Evolutionary conservation across 2,329 filamentous ascomycete species (phyloP), one percentile per base, ranked within the genome.

Genomic region (Ceratocystis destructans): DNA sequence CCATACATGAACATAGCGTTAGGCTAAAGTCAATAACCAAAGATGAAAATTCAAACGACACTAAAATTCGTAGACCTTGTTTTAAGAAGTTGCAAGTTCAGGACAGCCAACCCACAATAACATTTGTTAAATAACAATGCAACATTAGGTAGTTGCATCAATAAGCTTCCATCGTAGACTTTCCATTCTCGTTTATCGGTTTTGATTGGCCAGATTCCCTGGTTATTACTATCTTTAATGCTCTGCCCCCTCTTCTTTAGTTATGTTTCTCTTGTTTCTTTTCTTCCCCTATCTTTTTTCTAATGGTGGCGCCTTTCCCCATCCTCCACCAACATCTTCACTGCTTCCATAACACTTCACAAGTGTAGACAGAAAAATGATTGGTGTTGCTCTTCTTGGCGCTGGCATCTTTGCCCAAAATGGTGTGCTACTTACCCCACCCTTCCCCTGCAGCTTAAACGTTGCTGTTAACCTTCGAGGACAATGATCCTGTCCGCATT

Each of bases 371-470:
- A 25, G 12, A 15, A 25, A 25, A 67, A 69, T 65, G 64, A 72
- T 77, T 64, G 80, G 81, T 68, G 76, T 87, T 53, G 85, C 85
- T 57, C 78, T 87, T 66, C 79, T 87, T 64, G 85, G 84, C 46
- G 81, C 82, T 69, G 84, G 84, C 71, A 83, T 87, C 70, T 86
- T 86, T 70, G 82, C 81, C 70, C 80, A 79, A 71, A 79, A 81
- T 85, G 69, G 80, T 82, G 33, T 50, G 64, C 41, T 22, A 22
- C 15, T 37, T 61, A 44, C 22, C 44, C 48, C 62, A 17, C 45
- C 28, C 22, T 28, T 37, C 61, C 61, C 37, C 37, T 48, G 17
- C 10, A 22, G 25, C 41, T 46, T 6, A 45, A n/a, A 22, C n/a
- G 37, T 12, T 15, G 37, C 33, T 6, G 22, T 45, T 64, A 57